These are phyloP conservation scores for Xerocomus minutiporus DNA, from an alignment of 1,284 basidiomycete genomes.

Conservation along the genomic window DNA sequence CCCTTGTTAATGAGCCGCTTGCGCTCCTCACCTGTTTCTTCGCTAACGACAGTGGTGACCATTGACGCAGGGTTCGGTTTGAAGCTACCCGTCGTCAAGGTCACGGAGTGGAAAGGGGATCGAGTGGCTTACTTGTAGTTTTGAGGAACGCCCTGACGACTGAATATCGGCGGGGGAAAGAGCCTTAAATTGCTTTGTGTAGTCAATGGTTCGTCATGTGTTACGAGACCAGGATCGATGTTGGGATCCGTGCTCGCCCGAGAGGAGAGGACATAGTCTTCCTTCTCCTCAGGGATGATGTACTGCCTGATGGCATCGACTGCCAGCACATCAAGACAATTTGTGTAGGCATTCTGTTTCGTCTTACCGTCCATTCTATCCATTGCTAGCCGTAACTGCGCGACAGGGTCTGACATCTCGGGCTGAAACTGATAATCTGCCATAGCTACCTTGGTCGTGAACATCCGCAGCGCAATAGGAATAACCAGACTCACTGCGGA, in stretches of 20 bases:
- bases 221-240: constrained; percentile 33
- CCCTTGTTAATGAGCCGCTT: constrained; percentile 75
- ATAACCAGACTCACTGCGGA: constrained; percentile 64
- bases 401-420: constrained; percentile 62
- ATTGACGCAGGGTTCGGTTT: constrained; percentile 73
- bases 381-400: constrained; percentile 68
- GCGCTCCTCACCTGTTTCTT: constrained; percentile 75
- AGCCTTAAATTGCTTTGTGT: constrained; percentile 59
- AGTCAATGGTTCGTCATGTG: constrained; percentile 10
- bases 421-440: constrained; percentile 88
- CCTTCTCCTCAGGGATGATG: constrained; percentile 59
- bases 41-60: constrained; percentile 57
- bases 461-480: neutral
- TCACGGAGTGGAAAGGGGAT: neutral
- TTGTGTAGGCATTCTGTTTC: constrained; percentile 4
- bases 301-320: constrained; percentile 73
- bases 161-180: constrained; percentile 82
- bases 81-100: constrained; percentile 48
- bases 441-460: constrained; percentile 60
- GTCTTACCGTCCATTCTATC: constrained; percentile 71
- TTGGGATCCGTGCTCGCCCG: constrained; percentile 27
- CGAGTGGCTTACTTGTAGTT: constrained; percentile 59
- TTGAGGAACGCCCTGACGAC: constrained; percentile 70
- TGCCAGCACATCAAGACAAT: constrained; percentile 29
- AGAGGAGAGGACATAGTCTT: constrained; percentile 48